Evolutionary conservation across 805 yeast genomes (phyloP).

Genomic region (Candida loeiensis): DNA sequence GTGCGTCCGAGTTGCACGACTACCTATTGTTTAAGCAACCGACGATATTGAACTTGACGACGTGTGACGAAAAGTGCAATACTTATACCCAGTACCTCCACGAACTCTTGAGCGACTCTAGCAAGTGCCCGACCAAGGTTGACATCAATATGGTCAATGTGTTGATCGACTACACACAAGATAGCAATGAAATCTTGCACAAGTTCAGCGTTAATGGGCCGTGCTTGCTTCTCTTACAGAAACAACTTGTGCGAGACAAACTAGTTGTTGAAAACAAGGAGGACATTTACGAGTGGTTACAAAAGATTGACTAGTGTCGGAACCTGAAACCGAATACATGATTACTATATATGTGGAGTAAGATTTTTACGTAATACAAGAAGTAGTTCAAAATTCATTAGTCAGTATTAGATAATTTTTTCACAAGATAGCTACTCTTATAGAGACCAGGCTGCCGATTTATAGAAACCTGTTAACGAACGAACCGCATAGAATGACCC

Average conservation of each 20-base stretch:
- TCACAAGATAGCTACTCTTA: not conserved
- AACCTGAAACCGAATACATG: no score
- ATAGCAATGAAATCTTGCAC: slow-evolving; percentile 8
- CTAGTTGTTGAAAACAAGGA: slow-evolving; percentile 26
- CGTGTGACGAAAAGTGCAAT: slow-evolving; percentile 61
- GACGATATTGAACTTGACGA: slow-evolving; percentile 66
- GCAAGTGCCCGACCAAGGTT: slow-evolving; percentile 26
- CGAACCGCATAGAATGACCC: not conserved
- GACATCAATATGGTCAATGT: slow-evolving; percentile 66
- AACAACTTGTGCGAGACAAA: slow-evolving; percentile 52
- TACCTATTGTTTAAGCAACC: slow-evolving; percentile 55
- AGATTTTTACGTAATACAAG: not conserved
- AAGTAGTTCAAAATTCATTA: not conserved
- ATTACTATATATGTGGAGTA: no score
- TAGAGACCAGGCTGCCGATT: not conserved
- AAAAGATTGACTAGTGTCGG: slow-evolving; percentile 15
- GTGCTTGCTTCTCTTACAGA: slow-evolving; percentile 48
- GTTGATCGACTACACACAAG: slow-evolving; percentile 47
- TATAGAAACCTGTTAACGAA: not conserved
- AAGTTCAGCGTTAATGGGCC: slow-evolving; percentile 9
- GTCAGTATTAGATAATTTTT: slow-evolving; percentile 4
- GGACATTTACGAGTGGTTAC: slow-evolving; percentile 32
- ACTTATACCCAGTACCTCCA: slow-evolving; percentile 60
- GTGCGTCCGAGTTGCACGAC: slow-evolving; percentile 57
- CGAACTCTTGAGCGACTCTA: slow-evolving; percentile 24